phyloP scores from a whole-genome alignment of 345 rosid genomes.

The Litchi chinensis region DNA sequence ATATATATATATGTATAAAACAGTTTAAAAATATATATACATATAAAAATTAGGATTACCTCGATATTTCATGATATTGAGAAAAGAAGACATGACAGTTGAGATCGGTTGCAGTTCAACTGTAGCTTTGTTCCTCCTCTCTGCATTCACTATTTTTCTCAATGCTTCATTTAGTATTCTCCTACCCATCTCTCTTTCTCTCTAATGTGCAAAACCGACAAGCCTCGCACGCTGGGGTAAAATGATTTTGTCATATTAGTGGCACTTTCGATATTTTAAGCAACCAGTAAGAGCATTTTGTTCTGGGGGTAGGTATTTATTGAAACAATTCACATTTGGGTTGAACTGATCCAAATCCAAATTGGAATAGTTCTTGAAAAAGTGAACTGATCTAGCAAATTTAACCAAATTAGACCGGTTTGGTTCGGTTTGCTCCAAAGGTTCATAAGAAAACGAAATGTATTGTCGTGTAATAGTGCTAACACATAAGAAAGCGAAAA shows the following conservation, averaged over 20 bases:
- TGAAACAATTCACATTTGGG: too few relatives aligned
- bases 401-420: too few relatives aligned
- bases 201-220: conserved; percentile 20
- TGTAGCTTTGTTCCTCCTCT: conserved; percentile 72
- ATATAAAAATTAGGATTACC: conserved; percentile 35
- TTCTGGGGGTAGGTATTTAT: too few relatives aligned
- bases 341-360: too few relatives aligned
- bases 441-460: too few relatives aligned
- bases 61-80: conserved; percentile 78
- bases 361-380: too few relatives aligned
- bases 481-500: neutral
- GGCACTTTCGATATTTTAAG: neutral
- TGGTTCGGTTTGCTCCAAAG: too few relatives aligned
- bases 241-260: neutral
- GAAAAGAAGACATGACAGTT: conserved; percentile 82
- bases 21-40: too few relatives aligned
- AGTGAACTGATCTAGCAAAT: too few relatives aligned
- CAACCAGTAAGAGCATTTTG: neutral
- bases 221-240: neutral
- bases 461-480: too few relatives aligned
- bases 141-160: conserved; percentile 87
- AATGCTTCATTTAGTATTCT: conserved; percentile 86
- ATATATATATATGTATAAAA: too few relatives aligned
- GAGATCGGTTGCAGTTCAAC: conserved; percentile 88
- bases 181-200: conserved; percentile 69